Evolutionary conservation across 2,329 filamentous ascomycete genomes (phyloP), one percentile per base, ranked within the genome.

Genomic region (Chrysosporium queenslandicum): DNA sequence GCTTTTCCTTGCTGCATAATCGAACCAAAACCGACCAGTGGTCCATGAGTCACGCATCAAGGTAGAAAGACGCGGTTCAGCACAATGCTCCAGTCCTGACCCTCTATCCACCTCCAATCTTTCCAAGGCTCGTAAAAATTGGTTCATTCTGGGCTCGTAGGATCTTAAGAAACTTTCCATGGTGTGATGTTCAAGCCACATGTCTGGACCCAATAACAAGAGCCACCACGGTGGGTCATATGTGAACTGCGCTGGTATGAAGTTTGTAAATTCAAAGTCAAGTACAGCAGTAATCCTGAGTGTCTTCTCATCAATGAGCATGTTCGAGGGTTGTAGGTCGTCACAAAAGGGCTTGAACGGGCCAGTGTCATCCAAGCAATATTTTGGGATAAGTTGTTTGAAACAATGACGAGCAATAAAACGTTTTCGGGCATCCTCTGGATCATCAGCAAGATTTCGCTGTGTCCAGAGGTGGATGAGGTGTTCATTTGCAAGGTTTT

Each of bases 261-360:
- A 59, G 53, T 74, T 70, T 27, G 69, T 69, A 42, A 70, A 73
- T 58, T 72, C 70, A n/a, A 55, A 65, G 61, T 74, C 70, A 36
- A 73, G 53, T n/a, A 71, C 58, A 1, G 66, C 70, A 0, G 60
- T 69, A 39, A 73, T 68, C 20, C 53, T 4, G 68, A 57, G 23
- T 3, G 41, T 29, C 64, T 71, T 4, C 63, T 53, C 8, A 62
- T 74, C 60, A 9, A 64, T 58, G 27, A 73, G 65, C 57, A 74
- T 69, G 53, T 74, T 72, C 20, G 58, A 20, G 4, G 67, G 66
- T 32, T 61, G 63, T 23, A 74, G 45, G 55, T 72, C 69, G 52
- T 71, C 66, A 47, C 64, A 71, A 56, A 67, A 72, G 32, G 64
- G 58, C 40, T 60, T 59, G 56, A 70, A 72, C 6, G 66, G 65